These are phyloP conservation scores for Cryphonectria carpinicola DNA, from an alignment of 2,329 filamentous ascomycete species.

Conservation along the genomic window DNA sequence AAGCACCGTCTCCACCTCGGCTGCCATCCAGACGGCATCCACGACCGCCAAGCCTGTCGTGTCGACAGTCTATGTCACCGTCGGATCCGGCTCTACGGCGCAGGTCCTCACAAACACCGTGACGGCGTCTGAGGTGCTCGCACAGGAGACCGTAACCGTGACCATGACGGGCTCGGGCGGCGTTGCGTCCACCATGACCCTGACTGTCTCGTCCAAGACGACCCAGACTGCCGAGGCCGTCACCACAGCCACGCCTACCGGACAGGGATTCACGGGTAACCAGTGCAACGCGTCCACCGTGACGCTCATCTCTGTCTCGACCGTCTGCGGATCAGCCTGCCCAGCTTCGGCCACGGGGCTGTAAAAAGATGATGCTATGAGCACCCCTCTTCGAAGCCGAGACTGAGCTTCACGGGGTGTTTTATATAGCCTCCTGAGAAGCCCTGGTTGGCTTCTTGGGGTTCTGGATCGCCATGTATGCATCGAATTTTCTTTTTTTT, in stretches of 20 bases:
- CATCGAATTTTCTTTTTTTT: neutral
- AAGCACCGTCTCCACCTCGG: slow-evolving; percentile 21
- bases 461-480: neutral
- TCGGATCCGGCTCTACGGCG: slow-evolving; percentile 14
- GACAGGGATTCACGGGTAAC: slow-evolving; percentile 9
- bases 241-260: slow-evolving; percentile 11
- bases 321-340: slow-evolving; percentile 21
- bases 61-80: slow-evolving; percentile 26
- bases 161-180: slow-evolving; percentile 23
- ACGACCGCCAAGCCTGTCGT: slow-evolving; percentile 18
- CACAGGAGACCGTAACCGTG: slow-evolving; percentile 23
- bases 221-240: slow-evolving; percentile 17
- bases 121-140: slow-evolving; percentile 25
- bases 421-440: neutral
- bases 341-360: slow-evolving; percentile 14
- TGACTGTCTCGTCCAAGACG: slow-evolving; percentile 22
- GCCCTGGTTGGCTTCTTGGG: slow-evolving; percentile 10
- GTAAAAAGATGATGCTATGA: neutral
- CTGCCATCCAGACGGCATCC: slow-evolving; percentile 20
- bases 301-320: slow-evolving; percentile 25
- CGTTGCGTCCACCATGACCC: slow-evolving; percentile 24
- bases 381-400: neutral
- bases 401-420: neutral
- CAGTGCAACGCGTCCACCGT: slow-evolving; percentile 26
- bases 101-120: slow-evolving; percentile 23